Percentiles rank a stretch among this genome's conserved stretches.
Conservation (phyloP, 2,329 filamentous ascomycete species). For the Capronia coronata region DNA sequence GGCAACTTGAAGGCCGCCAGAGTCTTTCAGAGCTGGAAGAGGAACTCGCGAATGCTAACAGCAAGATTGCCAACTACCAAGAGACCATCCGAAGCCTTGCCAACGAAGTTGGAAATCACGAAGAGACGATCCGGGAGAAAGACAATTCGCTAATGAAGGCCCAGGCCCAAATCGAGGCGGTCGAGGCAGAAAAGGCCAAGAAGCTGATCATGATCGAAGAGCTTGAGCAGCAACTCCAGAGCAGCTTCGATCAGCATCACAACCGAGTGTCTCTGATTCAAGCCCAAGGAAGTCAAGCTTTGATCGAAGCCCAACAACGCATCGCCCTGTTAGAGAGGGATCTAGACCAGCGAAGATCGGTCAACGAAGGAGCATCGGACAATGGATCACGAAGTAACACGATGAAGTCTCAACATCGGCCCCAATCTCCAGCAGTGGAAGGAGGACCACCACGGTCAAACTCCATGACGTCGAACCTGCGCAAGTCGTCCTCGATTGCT, state of each 20-base stretch:
- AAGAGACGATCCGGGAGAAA: conserved; percentile 41
- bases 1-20: conserved; percentile 24
- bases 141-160: conserved; percentile 43
- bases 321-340: conserved; percentile 60
- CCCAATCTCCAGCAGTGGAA: conserved; percentile 41
- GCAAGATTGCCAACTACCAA: conserved; percentile 41
- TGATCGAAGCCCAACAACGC: conserved; percentile 70
- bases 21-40: conserved; percentile 29
- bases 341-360: conserved; percentile 39
- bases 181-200: conserved; percentile 70
- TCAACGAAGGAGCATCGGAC: conserved; percentile 47
- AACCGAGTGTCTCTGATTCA: conserved; percentile 81
- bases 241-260: conserved; percentile 90
- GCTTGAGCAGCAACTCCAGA: conserved; percentile 91
- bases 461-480: conserved; percentile 62
- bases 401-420: conserved; percentile 30
- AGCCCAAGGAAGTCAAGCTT: conserved; percentile 63
- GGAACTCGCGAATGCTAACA: conserved; percentile 36
- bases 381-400: conserved; percentile 25
- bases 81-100: conserved; percentile 52
- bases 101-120: conserved; percentile 42
- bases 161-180: conserved; percentile 43
- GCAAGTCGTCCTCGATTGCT: conserved; percentile 75
- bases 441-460: conserved; percentile 47
- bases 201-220: conserved; percentile 88